Evolutionary conservation across 108 stramenopile genomes (phyloP).

Genomic region (Epipyxis sp.): DNA sequence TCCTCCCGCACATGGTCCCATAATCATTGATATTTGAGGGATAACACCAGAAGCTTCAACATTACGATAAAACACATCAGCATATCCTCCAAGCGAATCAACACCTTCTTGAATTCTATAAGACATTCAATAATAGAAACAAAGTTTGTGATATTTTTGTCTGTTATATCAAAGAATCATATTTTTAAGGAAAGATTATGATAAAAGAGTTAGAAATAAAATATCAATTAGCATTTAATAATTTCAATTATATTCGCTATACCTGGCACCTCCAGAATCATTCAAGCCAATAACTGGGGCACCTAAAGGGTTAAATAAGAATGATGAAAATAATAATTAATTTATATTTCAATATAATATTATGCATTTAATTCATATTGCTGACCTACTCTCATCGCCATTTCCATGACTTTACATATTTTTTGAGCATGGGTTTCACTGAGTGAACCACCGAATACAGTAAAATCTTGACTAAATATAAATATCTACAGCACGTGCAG

Average conservation of each 20-base stretch:
- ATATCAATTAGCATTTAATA: no score
- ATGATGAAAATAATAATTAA: no score
- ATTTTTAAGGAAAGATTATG: background rate
- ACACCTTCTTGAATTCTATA: conserved; percentile 96
- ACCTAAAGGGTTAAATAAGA: no score
- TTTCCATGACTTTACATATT: conserved; percentile 98
- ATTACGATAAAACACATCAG: conserved; percentile 97
- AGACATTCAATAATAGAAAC: background rate
- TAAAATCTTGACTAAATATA: conserved; percentile 95
- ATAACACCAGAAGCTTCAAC: conserved; percentile 92
- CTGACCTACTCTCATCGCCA: conserved; percentile 52
- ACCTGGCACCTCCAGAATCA: conserved; percentile 89
- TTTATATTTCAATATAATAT: no score
- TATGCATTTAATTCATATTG: no score
- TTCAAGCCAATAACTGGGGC: conserved; percentile 97
- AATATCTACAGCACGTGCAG: conserved; percentile 60
- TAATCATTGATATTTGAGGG: conserved; percentile 87
- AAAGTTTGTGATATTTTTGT: no score
- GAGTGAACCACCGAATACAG: conserved; percentile 92
- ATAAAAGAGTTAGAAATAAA: background rate
- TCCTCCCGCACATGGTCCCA: conserved; percentile 88
- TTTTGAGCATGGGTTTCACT: conserved; percentile 95
- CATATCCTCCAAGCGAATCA: conserved; percentile 91
- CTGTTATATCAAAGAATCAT: no score
- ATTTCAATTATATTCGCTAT: no score